A percentile compares a stretch with the other conserved stretches of the same genome.
These are phyloP conservation scores for Oryza meyeriana DNA, from an alignment of 176 grass and related monocot genomes.

Conservation along the genomic window DNA sequence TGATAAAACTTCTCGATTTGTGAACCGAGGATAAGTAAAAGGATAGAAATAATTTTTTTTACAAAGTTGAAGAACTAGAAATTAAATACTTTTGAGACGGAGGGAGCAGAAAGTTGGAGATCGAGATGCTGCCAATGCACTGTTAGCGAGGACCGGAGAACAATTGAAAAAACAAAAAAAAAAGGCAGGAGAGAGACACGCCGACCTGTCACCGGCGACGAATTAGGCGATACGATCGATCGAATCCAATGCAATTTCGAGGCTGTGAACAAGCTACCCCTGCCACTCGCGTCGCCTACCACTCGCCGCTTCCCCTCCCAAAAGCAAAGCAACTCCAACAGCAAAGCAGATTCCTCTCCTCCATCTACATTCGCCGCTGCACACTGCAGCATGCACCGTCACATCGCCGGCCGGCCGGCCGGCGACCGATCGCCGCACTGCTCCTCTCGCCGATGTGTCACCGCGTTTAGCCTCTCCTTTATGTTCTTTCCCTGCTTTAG, in stretches of 20 bases:
- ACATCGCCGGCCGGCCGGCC: background rate
- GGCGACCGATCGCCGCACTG: background rate
- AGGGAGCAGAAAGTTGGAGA: background rate
- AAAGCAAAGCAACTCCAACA: background rate
- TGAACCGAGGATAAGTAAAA: too few relatives aligned
- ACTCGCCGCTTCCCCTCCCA: slow-evolving; percentile 42
- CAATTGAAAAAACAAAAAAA: background rate
- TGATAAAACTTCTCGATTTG: too few relatives aligned
- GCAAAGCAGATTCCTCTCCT: slow-evolving; percentile 22
- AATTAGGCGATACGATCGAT: too few relatives aligned
- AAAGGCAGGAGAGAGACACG: too few relatives aligned
- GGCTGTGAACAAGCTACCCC: background rate
- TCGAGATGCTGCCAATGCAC: background rate
- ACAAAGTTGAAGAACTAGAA: too few relatives aligned
- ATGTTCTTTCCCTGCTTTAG: background rate
- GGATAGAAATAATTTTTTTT: too few relatives aligned
- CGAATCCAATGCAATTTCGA: slow-evolving; percentile 15
- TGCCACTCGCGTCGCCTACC: slow-evolving; percentile 33
- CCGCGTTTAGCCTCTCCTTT: slow-evolving; percentile 34
- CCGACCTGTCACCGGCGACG: background rate
- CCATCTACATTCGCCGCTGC: background rate
- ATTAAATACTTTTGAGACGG: too few relatives aligned
- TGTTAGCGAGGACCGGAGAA: slow-evolving; percentile 24
- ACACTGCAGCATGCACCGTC: background rate
- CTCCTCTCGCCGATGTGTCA: slow-evolving; percentile 17